phyloP scores from a whole-genome alignment of 495 filamentous ascomycete species.

The Extremus antarcticus region DNA sequence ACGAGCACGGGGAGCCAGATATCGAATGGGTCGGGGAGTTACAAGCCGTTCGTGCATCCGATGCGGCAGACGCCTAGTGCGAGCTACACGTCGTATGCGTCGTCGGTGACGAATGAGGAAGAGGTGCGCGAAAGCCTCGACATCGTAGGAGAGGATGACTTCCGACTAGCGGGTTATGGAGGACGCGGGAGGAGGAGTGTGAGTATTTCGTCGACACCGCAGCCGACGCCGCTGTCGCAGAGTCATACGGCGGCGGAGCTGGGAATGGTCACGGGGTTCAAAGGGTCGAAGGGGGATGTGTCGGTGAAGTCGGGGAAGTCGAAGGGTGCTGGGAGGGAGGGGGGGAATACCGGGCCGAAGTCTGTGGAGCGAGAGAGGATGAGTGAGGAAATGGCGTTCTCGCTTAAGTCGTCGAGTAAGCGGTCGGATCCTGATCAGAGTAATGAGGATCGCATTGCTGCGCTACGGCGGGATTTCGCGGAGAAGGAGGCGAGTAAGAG shows the following conservation, averaged over 20 bases:
- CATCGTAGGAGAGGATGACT: conserved; percentile 27
- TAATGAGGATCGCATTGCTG: conserved; percentile 14
- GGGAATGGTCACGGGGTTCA: too few relatives aligned
- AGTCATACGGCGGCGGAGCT: conserved; percentile 31
- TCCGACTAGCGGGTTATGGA: conserved; percentile 19
- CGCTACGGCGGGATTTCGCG: conserved; percentile 37
- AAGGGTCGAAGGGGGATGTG: too few relatives aligned
- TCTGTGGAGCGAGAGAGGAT: conserved; percentile 38
- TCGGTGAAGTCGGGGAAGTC: conserved; percentile 13
- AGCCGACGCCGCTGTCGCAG: conserved; percentile 28
- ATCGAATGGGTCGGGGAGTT: conserved; percentile 40
- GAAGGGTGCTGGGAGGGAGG: neutral
- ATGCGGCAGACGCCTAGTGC: conserved; percentile 49
- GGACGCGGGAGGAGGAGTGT: conserved; percentile 18
- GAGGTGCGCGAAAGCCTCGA: conserved; percentile 31
- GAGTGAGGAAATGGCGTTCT: conserved; percentile 48
- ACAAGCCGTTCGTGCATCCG: conserved; percentile 45
- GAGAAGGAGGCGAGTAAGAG: conserved; percentile 42
- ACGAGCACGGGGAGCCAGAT: conserved; percentile 47
- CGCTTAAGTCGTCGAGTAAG: conserved; percentile 29
- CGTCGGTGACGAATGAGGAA: conserved; percentile 41
- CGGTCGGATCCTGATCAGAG: conserved; percentile 36
- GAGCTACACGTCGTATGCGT: conserved; percentile 40
- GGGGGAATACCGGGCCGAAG: conserved; percentile 20
- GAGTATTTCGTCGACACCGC: conserved; percentile 22